These are phyloP conservation scores for Wickerhamia fluorescens DNA, from an alignment of 805 yeast species.

Conservation along the genomic window DNA sequence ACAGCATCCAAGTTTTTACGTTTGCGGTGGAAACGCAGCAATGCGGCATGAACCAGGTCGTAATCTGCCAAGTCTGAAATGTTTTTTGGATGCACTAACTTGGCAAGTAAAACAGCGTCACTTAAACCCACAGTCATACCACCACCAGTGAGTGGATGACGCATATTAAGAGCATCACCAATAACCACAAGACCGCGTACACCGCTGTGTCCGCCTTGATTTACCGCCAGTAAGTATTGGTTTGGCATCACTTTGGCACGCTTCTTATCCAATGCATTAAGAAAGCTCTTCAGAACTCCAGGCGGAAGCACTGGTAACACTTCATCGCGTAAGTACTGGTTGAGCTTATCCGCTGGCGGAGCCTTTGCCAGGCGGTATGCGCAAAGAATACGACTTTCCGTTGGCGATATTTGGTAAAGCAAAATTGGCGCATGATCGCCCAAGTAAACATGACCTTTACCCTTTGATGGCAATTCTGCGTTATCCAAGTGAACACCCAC, in stretches of 20 bases:
- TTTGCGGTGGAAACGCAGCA: slow-evolving; percentile 64
- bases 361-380: slow-evolving; percentile 70
- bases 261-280: slow-evolving; percentile 45
- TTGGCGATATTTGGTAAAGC: slow-evolving; percentile 77
- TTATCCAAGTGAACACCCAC: slow-evolving; percentile 73
- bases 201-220: slow-evolving; percentile 39
- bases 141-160: slow-evolving; percentile 98
- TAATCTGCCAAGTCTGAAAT: slow-evolving; percentile 55
- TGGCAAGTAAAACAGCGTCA: slow-evolving; percentile 68
- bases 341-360: slow-evolving; percentile 63
- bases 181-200: slow-evolving; percentile 67
- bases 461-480: slow-evolving; percentile 65
- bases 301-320: slow-evolving; percentile 70
- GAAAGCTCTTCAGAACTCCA: slow-evolving; percentile 58
- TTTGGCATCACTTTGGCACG: slow-evolving; percentile 87
- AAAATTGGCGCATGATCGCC: slow-evolving; percentile 85
- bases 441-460: slow-evolving; percentile 85
- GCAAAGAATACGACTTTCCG: slow-evolving; percentile 83
- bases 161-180: slow-evolving; percentile 95
- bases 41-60: slow-evolving; percentile 45
- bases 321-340: slow-evolving; percentile 48
- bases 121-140: slow-evolving; percentile 97
- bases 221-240: slow-evolving; percentile 76
- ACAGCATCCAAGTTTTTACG: slow-evolving; percentile 79
- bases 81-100: slow-evolving; percentile 48